Evolutionary conservation across 1,284 basidiomycete species (phyloP), one percentile per base, ranked within the genome.

Genomic region (Tilletiaria anomala): DNA sequence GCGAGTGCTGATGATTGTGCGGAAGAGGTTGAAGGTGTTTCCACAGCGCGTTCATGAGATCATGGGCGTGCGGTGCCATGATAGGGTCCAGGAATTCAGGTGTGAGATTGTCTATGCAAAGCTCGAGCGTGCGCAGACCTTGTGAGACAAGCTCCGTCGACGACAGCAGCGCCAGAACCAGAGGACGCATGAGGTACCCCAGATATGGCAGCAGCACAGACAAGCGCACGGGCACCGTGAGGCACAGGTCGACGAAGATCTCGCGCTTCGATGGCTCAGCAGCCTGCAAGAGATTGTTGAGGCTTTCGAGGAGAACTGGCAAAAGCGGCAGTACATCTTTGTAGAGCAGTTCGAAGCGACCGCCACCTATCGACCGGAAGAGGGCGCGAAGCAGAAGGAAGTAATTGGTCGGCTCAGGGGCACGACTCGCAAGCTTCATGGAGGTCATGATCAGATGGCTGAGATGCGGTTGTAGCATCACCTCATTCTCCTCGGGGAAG

Each of bases 21-120:
- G 93, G 93, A 11, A 88, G 71, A 0, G 93, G 93, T 62, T 83
- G 86, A 33, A 99, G 73, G 26, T 65, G 62, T 43, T 52, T 51
- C 62, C 61, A 64, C 19, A 66, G 73, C 0, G 89, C 91, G 48
- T 83, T 82, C 85, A 93, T 96, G 47, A 99, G 75, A 52, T 97
- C 89, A 35, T 87, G 51, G 18, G 55, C 51, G 44, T 65, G 64
- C 10, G 86, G 87, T 48, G 80, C 84, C 62, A 99, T 78, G 2
- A 89, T 93, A 0, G 93, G 94, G 60, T 97, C 93, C 20, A 99
- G 75, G 73, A 97, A 99, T 67, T 97, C 93, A 15, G 89, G 87
- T 0, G 89, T 96, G 18, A 99, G 75, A 62, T 97, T 99, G 72
- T 99, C 94, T 65, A 99, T 94, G 70, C 91, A 97, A n/a, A 99